Evolutionary conservation across 2,329 filamentous ascomycete species (phyloP), one percentile per base, ranked within the genome.

Genomic region (Penicillium rolfsii): DNA sequence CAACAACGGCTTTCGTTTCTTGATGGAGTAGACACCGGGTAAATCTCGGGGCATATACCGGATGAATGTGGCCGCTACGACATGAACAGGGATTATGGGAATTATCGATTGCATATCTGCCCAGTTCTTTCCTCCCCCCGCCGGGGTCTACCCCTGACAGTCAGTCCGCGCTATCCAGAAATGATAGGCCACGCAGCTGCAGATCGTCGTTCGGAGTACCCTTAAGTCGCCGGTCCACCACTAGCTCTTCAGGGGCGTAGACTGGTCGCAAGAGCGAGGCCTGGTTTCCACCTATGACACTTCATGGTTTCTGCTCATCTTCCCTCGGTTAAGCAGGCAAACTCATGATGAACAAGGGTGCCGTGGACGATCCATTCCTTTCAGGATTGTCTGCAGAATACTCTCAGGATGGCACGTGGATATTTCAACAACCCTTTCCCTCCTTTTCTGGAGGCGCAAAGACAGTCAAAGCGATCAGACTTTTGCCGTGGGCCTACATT

Each of bases 301-400:
- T n/a, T n/a, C 7, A 5, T 19, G 8, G 9, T 22, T 12, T 5
- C 19, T 16, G 24, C 14, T 16, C 24, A 22, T 35, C 16, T 26
- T 6, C 24, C 19, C 54, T 69, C 66, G 60, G 57, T 46, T 60
- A 58, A 64, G 60, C 60, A 66, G 57, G 64, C 59, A 59, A 64
- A 14, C 26, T 57, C 35, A 38, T 36, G 30, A 53, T 36, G 55
- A 38, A 22, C 38, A 24, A 36, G 26, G 28, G 33, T 30, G 38
- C 41, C 36, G 28, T 40, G 33, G 59, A 62, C 38, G 61, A 66
- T 66, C 59, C 46, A 59, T 61, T 59, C 55, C 53, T 43, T 35
- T 56, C 55, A 53, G 52, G 60, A 57, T 58, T 48, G 43, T 22
- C 52, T 56, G 43, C 57, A 52, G 55, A 49, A 45, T 46, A 33